A percentile compares a stretch with the other conserved stretches of the same genome.
These are phyloP conservation scores for Articulospora tetracladia DNA, from an alignment of 495 filamentous ascomycete genomes.

Conservation along the genomic window DNA sequence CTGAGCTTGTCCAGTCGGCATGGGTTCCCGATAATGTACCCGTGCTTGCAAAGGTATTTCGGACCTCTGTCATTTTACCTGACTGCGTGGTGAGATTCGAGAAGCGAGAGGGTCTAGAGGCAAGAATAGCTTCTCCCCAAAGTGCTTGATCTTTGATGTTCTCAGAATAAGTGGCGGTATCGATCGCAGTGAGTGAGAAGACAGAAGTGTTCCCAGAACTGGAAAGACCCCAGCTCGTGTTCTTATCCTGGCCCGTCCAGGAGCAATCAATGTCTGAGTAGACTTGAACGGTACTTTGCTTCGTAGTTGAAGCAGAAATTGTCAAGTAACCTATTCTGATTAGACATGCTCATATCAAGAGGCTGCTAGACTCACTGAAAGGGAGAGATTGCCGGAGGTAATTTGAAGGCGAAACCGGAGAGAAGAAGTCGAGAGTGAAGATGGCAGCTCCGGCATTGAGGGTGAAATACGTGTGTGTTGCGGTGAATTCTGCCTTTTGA, in stretches of 20 bases:
- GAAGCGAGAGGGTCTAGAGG: neutral
- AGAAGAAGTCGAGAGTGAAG: slow-evolving; percentile 76
- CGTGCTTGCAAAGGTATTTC: neutral
- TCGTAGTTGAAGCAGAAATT: slow-evolving; percentile 47
- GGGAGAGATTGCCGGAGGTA: slow-evolving; percentile 73
- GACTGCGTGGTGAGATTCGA: neutral
- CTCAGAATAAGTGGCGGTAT: neutral
- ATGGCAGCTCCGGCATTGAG: slow-evolving; percentile 60
- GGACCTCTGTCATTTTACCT: neutral
- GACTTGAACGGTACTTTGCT: slow-evolving; percentile 42
- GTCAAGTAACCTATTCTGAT: slow-evolving; percentile 35
- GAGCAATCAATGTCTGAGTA: slow-evolving; percentile 47
- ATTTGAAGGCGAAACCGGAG: slow-evolving; percentile 82
- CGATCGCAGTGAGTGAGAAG: neutral
- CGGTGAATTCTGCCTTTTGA: slow-evolving; percentile 57
- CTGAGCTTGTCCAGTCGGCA: neutral
- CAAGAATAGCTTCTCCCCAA: neutral
- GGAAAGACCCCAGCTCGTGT: neutral
- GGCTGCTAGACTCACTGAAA: neutral
- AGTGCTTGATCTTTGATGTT: neutral
- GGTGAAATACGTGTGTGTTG: slow-evolving; percentile 79
- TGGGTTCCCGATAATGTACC: neutral
- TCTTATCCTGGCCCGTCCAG: slow-evolving; percentile 35
- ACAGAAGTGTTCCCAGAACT: neutral
- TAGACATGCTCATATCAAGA: neutral